Percentiles rank a stretch among this genome's conserved stretches.
These are phyloP conservation scores for Penicillium palitans DNA, from an alignment of 2,329 filamentous ascomycete species.

Conservation along the genomic window DNA sequence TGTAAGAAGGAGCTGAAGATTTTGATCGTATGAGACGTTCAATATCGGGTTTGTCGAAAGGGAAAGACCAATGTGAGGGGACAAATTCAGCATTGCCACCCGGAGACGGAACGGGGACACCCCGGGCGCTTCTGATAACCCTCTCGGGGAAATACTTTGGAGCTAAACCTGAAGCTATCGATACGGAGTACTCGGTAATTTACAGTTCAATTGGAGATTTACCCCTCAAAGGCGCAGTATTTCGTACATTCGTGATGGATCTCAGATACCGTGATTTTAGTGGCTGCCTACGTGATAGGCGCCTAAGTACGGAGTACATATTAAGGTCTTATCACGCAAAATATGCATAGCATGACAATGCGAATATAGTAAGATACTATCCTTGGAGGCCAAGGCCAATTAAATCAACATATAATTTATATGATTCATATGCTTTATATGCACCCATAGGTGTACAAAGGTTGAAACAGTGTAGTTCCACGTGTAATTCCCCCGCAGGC, in stretches of 20 bases:
- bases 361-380: not conserved
- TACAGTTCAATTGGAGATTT: not conserved
- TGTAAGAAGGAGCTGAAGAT: not conserved
- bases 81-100: constrained; percentile 8
- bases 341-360: not conserved
- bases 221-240: constrained; percentile 5
- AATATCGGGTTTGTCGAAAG: not conserved
- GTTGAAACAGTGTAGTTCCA: not conserved
- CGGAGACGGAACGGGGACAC: constrained; percentile 8
- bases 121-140: constrained; percentile 1
- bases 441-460: no score
- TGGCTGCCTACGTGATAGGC: no score
- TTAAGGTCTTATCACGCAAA: not conserved
- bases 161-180: constrained; percentile 8
- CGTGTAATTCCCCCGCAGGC: not conserved
- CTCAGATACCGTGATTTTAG: not conserved
- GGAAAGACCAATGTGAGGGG: not conserved
- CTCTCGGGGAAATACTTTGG: not conserved
- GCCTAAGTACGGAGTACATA: not conserved
- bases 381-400: not conserved
- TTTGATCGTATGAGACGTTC: not conserved
- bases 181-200: not conserved
- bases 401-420: not conserved
- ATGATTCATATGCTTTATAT: no score
- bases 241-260: not conserved